Evolutionary conservation across 2,329 filamentous ascomycete genomes (phyloP), one percentile per base, ranked within the genome.

Genomic region (Pseudocercospora fuligena): DNA sequence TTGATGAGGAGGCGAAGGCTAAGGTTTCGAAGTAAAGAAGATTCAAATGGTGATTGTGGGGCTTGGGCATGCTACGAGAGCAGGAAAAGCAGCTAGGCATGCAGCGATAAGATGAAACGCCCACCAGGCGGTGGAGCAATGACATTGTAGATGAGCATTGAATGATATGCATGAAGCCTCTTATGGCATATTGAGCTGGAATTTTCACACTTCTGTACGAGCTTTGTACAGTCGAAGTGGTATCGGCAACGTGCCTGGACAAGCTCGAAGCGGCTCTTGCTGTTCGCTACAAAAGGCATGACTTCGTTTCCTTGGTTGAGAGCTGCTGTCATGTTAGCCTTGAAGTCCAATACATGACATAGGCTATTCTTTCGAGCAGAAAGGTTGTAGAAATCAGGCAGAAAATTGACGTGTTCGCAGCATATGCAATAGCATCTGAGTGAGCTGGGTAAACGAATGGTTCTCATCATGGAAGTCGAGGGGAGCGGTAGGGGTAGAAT

Each of bases 1-100:
- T 92, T 59, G 89, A 90, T 49, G 86, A 90, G 61, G 81, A 83
- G 14, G 79, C 88, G 1, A 81, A 87, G 74, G 83, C 86, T 54
- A 90, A 89, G 77, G 89, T 89, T 61, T 80, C 4, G 5, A 58
- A 58, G 31, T 29, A 25, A 12, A 5, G 19, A 23, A 14, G 14
- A 11, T 19, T 7, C 14, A 11, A 16, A 23, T 2, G 29, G 14
- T 1, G 21, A 7, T n/a, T 23, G 11, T 47, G 14, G 43, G 16
- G 43, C 43, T n/a, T 21, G 7, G 6, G n/a, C 16, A 19, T 9
- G 46, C 14, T 23, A 21, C 8, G 46, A 29, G 23, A 16, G 27
- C 6, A 11, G 3, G 51, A 31, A 27, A 25, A 16, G 5, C n/a
- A n/a, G n/a, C n/a, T n/a, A n/a, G n/a, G n/a, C n/a, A n/a, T n/a